Base-by-base conservation (phyloP, 768 basidiomycete genomes). In the Cantharellus anzutake region DNA sequence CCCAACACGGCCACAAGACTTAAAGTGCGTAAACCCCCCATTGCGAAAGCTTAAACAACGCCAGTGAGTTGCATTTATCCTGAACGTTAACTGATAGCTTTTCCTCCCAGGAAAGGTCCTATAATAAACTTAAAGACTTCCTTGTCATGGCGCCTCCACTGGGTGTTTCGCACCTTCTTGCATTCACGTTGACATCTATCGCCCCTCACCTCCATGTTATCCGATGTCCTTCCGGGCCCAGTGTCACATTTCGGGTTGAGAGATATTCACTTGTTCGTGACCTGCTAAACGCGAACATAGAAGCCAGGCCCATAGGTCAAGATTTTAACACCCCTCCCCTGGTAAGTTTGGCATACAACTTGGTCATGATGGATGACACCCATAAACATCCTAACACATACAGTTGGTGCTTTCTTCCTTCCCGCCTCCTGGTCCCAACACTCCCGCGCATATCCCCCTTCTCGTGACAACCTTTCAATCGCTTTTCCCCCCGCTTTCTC, bases 381-480 rank as follows among this genome's bases (percentile, higher is more conserved):
- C 7, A 4, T 11, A n/a, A 5, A 37, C 0, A 3, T 3, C 2
- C 16, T 40, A 2, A 39, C 2, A 20, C 40, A 16, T 60, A 53
- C 68, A 94, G 94, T 83, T 97, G 60, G 94, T 99, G 2, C 80
- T 98, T 37, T 88, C 84, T 63, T 94, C 83, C 16, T 94, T 81
- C 71, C 90, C 80, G 58, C 80, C 76, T 60, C 83, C 81, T 56
- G 82, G 79, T 5, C 83, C 85, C 2, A 76, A 73, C 34, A 84
- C 84, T 2, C 84, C 89, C 2, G 80, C 83, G 2, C 91, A 98
- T 68, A 76, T 97, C 42, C 78, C 88, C 42, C 83, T 98, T 60
- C 78, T 98, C 67, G 84, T 92, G 78, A 96, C 96, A 71, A 81
- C 91, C 61, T 96, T 99, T 73, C 96, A 98, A 70, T 84, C 88